Evolutionary conservation across 768 basidiomycete species (phyloP), one percentile per base, ranked within the genome.

Genomic region (Boletus sp.): DNA sequence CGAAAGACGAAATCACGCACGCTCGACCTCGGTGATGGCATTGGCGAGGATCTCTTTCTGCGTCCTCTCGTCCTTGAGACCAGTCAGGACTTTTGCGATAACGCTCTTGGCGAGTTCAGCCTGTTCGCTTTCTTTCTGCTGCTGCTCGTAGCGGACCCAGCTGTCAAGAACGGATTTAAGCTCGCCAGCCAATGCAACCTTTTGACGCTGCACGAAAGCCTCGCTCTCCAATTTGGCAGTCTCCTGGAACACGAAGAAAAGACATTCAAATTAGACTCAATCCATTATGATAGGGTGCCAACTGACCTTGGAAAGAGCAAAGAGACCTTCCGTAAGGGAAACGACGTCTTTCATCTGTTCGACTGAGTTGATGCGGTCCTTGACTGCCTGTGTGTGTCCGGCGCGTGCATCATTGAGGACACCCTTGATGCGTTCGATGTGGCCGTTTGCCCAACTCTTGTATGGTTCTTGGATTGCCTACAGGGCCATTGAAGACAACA

Each of bases 111-210:
- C 88, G 53, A 99, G 85, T 47, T 92, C 90, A 32, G 85, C 81
- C 82, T 99, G 97, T 77, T 99, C 93, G 67, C 83, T 88, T 79
- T 99, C 95, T 80, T 97, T 93, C 69, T 84, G 80, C 71, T 95
- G 92, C 70, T 97, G 95, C 79, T 98, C 96, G 75, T 86, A 94
- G 70, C 97, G 90, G 53, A 94, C 96, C 95, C 95, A 97, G 71
- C 90, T 91, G 79, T 98, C 97, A 53, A 99, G 84, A 38, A 98
- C 95, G 30, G 87, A 65, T 77, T 98, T 98, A 68, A 98, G 77
- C 77, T 99, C 97, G 41, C 88, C 59, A 30, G 94, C 85, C 67
- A 98, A 76, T 40, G 83, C 85, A 55, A 87, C 84, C 73, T 92
- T 88, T 78, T 99, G 97, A 64, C 84, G 82, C 69, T 93, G 90